These are phyloP conservation scores for Ocimum tenuiflorum DNA, from an alignment of 257 asterid genomes.

Conservation along the genomic window DNA sequence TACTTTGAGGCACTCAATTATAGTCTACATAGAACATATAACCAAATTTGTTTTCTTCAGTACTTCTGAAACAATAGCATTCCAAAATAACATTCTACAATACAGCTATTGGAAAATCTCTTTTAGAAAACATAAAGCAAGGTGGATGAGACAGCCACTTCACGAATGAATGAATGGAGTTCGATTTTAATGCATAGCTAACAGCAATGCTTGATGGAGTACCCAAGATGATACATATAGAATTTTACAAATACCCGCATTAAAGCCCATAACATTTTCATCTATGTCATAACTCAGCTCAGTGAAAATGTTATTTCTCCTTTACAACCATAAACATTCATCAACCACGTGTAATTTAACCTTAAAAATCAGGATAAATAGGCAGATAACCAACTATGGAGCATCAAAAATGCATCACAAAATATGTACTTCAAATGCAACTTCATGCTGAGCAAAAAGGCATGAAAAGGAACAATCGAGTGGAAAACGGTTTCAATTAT, in stretches of 20 bases:
- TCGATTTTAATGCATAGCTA: neutral
- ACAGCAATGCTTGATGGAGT: neutral
- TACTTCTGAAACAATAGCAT: neutral
- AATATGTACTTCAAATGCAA: neutral
- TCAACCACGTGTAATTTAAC: neutral
- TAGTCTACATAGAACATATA: slow-evolving; percentile 42
- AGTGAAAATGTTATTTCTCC: neutral
- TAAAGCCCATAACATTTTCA: neutral
- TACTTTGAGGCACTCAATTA: slow-evolving; percentile 95
- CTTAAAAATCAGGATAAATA: too few species aligned
- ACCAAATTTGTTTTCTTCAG: neutral
- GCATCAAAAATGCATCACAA: neutral
- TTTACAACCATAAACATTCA: slow-evolving; percentile 3
- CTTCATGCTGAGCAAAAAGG: neutral
- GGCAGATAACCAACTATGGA: neutral
- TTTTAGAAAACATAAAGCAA: neutral
- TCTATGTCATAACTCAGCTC: neutral
- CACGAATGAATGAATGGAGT: neutral
- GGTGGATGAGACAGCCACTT: neutral
- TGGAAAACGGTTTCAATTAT: neutral
- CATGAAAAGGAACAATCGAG: neutral
- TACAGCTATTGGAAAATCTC: neutral
- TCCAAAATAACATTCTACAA: neutral
- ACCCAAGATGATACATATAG: neutral
- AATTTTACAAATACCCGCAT: neutral